Percentiles rank a stretch among this genome's conserved stretches.
phyloP scores from a whole-genome alignment of 768 basidiomycete species.

The Trametes sanguinea region DNA sequence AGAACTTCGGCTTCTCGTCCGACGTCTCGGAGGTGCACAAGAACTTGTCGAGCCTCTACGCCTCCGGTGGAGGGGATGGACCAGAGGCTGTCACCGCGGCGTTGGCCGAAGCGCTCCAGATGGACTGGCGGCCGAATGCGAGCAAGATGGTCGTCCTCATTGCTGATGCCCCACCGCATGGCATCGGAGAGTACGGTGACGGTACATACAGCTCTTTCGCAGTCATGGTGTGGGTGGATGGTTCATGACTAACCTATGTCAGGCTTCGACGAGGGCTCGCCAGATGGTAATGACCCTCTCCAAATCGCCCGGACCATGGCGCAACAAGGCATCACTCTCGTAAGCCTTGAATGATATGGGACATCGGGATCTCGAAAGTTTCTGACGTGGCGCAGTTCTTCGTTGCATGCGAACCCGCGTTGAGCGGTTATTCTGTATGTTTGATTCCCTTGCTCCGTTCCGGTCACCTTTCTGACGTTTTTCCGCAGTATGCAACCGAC shows the following conservation, averaged over 20 bases:
- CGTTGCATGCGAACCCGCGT: constrained; percentile 97
- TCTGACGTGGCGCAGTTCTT: constrained; percentile 67
- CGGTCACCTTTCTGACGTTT: constrained; percentile 19
- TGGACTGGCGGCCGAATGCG: constrained; percentile 88
- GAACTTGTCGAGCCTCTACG: constrained; percentile 81
- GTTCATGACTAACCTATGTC: constrained; percentile 7
- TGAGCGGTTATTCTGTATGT: constrained; percentile 87
- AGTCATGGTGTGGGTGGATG: constrained; percentile 13
- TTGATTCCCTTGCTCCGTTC: not conserved
- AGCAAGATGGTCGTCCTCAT: constrained; percentile 97
- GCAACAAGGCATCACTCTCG: constrained; percentile 84
- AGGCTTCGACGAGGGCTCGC: constrained; percentile 95
- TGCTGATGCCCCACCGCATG: constrained; percentile 97
- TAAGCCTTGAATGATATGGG: constrained; percentile 38
- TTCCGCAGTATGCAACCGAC: constrained; percentile 78
- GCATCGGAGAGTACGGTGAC: constrained; percentile 96
- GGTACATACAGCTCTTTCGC: constrained; percentile 49
- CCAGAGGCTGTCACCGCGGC: constrained; percentile 97
- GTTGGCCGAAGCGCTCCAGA: constrained; percentile 78
- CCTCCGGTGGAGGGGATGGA: constrained; percentile 91
- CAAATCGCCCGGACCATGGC: constrained; percentile 90
- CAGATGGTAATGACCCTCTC: constrained; percentile 91
- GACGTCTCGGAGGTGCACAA: constrained; percentile 86
- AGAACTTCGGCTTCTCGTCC: constrained; percentile 93
- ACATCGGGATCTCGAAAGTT: not conserved